Conservation (phyloP, 306 rosid genomes). For the Cicer chorassanicum region DNA sequence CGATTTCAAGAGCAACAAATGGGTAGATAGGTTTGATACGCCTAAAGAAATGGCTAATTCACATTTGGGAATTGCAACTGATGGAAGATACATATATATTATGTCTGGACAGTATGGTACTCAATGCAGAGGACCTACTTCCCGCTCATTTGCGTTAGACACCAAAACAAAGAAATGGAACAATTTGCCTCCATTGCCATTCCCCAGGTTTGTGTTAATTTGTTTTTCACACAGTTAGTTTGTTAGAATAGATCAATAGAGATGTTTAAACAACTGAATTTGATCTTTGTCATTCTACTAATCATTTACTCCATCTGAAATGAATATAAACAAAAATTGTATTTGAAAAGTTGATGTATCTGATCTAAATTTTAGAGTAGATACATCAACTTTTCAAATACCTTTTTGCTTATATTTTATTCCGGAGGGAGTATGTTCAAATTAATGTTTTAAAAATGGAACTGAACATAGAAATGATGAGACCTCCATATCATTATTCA, state of each 20-base stretch:
- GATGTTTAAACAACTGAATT: neutral
- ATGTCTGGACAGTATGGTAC: slow-evolving; percentile 87
- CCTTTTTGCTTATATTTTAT: no score
- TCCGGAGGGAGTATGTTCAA: no score
- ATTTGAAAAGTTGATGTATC: no score
- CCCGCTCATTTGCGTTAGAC: slow-evolving; percentile 67
- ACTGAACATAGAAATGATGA: no score
- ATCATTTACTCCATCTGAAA: no score
- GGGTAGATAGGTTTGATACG: slow-evolving; percentile 67
- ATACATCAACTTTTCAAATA: no score
- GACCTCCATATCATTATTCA: no score
- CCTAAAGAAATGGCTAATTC: slow-evolving; percentile 92
- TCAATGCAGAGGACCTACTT: slow-evolving; percentile 79
- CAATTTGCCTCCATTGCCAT: slow-evolving; percentile 70
- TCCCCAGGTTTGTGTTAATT: slow-evolving; percentile 59
- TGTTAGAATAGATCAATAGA: neutral
- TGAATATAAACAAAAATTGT: no score
- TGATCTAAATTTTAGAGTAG: no score
- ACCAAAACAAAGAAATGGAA: slow-evolving; percentile 75
- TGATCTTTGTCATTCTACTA: no score
- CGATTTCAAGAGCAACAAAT: slow-evolving; percentile 63
- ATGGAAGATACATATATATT: slow-evolving; percentile 84
- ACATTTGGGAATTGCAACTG: slow-evolving; percentile 84
- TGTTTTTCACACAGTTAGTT: slow-evolving; percentile 22
- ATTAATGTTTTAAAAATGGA: no score